These are phyloP conservation scores for Phytophthora uliginosa DNA, from an alignment of 352 stramenopile species.

Conservation along the genomic window DNA sequence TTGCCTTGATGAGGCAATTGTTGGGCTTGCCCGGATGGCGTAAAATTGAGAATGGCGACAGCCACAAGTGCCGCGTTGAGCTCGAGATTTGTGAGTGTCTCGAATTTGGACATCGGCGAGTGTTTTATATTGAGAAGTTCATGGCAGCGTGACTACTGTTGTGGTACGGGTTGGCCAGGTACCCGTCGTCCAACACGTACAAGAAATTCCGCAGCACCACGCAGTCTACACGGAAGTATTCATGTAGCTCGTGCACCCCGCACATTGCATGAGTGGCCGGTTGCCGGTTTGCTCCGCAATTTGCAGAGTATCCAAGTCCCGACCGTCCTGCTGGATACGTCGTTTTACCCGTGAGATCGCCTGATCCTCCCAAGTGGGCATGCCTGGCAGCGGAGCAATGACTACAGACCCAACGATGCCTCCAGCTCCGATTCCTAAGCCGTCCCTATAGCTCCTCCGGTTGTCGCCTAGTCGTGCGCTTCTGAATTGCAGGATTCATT, in stretches of 20 bases:
- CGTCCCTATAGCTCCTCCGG: constrained; percentile 65
- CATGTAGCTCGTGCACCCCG: constrained; percentile 82
- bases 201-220: constrained; percentile 84
- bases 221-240: constrained; percentile 80
- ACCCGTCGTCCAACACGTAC: constrained; percentile 81
- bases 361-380: constrained; percentile 73
- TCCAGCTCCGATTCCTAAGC: constrained; percentile 40
- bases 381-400: constrained; percentile 56
- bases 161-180: constrained; percentile 81
- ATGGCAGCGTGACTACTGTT: constrained; percentile 84
- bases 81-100: not conserved
- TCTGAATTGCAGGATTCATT: no score
- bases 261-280: constrained; percentile 82
- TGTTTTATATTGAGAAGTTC: constrained; percentile 63
- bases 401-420: constrained; percentile 22
- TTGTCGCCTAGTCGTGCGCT: no score
- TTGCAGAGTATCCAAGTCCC: constrained; percentile 77
- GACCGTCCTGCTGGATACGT: constrained; percentile 71
- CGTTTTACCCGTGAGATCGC: constrained; percentile 55
- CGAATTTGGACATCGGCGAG: not conserved
- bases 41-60: constrained; percentile 88
- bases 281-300: constrained; percentile 77
- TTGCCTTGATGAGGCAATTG: constrained; percentile 83
- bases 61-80: constrained; percentile 52
- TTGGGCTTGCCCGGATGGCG: constrained; percentile 88